Evolutionary conservation across 768 basidiomycete genomes (phyloP).

Genomic region (Dacryopinax spathularia): DNA sequence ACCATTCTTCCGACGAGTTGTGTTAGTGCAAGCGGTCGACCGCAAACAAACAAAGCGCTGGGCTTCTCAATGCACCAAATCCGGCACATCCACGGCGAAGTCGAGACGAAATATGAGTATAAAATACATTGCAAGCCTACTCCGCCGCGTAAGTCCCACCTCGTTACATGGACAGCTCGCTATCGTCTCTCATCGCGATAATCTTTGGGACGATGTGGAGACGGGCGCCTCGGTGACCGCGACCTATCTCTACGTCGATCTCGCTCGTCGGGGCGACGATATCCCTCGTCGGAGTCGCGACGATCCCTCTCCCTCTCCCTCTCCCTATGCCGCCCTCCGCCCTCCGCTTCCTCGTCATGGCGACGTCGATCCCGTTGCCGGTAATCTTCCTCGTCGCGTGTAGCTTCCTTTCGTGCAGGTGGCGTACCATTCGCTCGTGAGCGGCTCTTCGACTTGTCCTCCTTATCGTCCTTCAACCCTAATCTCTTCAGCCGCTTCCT

Average conservation of each 20-base stretch:
- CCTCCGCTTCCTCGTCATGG: background rate
- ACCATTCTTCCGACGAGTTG: no score
- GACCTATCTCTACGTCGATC: background rate
- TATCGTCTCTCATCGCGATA: background rate
- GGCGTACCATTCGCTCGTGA: background rate
- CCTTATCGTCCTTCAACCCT: conserved; percentile 10
- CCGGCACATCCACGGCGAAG: no score
- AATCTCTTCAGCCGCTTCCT: conserved; percentile 53
- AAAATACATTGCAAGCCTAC: no score
- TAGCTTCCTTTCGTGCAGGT: background rate
- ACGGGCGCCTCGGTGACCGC: background rate
- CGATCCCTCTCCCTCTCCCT: background rate
- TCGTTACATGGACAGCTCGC: no score
- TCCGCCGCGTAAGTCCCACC: no score
- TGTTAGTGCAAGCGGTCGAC: no score
- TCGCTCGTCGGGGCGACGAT: background rate
- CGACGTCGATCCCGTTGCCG: background rate
- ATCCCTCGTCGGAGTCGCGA: no score
- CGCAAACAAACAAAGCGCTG: no score
- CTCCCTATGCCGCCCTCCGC: background rate
- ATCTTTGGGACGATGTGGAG: background rate
- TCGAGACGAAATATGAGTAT: no score
- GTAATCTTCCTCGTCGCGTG: conserved; percentile 2
- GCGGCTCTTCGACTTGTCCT: background rate
- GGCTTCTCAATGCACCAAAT: no score